A percentile compares a stretch with the other conserved stretches of the same genome.
Evolutionary conservation across 345 rosid genomes (phyloP).

Genomic region (Bruguiera gymnorhiza): DNA sequence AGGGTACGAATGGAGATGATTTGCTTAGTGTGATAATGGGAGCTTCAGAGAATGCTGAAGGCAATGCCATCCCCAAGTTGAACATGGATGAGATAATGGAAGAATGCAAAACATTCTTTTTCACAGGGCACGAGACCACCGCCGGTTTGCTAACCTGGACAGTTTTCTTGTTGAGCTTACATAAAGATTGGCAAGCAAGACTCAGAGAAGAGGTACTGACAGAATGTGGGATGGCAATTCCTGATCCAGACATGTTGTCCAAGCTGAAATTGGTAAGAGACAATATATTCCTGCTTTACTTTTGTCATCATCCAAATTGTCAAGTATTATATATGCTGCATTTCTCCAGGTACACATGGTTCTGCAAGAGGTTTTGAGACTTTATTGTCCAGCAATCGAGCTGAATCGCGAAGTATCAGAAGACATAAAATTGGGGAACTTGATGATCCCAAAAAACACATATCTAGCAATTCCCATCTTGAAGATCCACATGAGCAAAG

Average conservation of each 20-base stretch:
- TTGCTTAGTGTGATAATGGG: conserved; percentile 46
- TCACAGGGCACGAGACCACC: conserved; percentile 66
- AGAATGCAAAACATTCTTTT: conserved; percentile 61
- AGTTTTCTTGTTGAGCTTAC: conserved; percentile 42
- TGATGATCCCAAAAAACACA: conserved; percentile 68
- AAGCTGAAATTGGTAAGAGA: conserved; percentile 45
- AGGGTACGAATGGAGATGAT: conserved; percentile 42
- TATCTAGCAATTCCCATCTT: conserved; percentile 63
- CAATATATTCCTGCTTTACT: neutral
- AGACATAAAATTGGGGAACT: conserved; percentile 59
- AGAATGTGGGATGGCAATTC: conserved; percentile 38
- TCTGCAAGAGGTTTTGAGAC: conserved; percentile 19
- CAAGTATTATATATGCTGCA: neutral
- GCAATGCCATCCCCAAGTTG: conserved; percentile 18
- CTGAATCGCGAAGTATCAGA: conserved; percentile 14
- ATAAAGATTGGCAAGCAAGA: conserved; percentile 56
- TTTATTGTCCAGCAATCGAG: conserved; percentile 13
- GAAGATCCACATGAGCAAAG: conserved; percentile 75
- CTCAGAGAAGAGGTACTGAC: conserved; percentile 48
- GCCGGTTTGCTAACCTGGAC: conserved; percentile 55
- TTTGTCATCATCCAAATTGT: neutral
- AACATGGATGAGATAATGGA: conserved; percentile 47
- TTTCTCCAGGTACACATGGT: conserved; percentile 20
- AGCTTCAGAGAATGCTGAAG: conserved; percentile 14
- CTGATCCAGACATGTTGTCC: conserved; percentile 37